Evolutionary conservation across 202 grass and related monocot species (phyloP).

Genomic region (Cymbopogon flexuosus): DNA sequence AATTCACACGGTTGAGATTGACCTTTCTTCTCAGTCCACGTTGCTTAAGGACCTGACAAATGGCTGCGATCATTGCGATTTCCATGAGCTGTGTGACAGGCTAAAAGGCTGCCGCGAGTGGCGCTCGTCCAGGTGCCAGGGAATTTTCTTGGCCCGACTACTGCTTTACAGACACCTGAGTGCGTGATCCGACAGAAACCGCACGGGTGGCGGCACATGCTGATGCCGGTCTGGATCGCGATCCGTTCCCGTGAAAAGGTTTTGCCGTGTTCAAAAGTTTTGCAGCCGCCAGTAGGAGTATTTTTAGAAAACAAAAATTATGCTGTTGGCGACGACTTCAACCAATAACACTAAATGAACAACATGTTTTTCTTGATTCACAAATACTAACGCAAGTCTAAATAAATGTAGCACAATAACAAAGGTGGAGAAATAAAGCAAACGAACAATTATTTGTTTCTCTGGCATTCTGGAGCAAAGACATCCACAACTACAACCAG

Average conservation of each 20-base stretch:
- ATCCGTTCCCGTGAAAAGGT: neutral
- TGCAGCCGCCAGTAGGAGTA: neutral
- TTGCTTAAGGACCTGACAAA: neutral
- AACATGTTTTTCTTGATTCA: no score
- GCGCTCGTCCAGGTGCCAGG: conserved; percentile 5
- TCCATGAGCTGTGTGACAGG: conserved; percentile 14
- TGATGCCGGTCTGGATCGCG: neutral
- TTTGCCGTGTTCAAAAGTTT: neutral
- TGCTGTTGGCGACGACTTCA: no score
- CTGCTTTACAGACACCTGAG: neutral
- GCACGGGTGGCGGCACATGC: neutral
- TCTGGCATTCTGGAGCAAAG: no score
- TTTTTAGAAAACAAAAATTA: no score
- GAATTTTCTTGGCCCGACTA: conserved; percentile 27
- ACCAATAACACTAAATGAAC: no score
- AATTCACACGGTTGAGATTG: no score
- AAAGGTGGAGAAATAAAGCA: no score
- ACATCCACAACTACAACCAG: no score
- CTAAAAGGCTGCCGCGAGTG: neutral
- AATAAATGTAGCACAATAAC: no score
- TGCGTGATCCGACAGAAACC: neutral
- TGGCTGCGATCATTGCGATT: neutral
- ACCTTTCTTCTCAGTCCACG: neutral
- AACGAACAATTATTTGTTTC: no score
- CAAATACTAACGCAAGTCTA: no score